These are phyloP conservation scores for Lavandula angustifolia DNA, from an alignment of 257 asterid species.

Conservation along the genomic window DNA sequence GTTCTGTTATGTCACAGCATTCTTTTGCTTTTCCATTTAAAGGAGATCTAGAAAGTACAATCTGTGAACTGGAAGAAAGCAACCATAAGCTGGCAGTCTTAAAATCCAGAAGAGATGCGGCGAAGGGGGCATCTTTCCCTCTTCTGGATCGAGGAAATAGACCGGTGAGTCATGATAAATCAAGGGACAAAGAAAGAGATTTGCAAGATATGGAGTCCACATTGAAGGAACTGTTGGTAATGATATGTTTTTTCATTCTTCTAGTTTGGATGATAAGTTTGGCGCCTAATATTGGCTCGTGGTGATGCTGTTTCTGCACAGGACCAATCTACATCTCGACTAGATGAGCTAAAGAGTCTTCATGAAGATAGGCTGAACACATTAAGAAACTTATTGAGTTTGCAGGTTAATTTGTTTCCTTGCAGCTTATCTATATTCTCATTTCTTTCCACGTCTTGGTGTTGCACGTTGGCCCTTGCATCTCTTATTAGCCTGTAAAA, in stretches of 20 bases:
- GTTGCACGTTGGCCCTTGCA: slow-evolving; percentile 29
- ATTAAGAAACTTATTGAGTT: slow-evolving; percentile 63
- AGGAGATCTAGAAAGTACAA: slow-evolving; percentile 78
- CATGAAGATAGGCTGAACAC: slow-evolving; percentile 80
- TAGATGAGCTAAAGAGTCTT: slow-evolving; percentile 70
- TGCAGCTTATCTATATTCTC: slow-evolving; percentile 22
- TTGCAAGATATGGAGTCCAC: slow-evolving; percentile 76
- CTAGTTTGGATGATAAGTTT: slow-evolving; percentile 25
- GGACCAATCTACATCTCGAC: slow-evolving; percentile 68
- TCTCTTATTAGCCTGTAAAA: slow-evolving; percentile 28
- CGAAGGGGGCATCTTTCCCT: slow-evolving; percentile 57
- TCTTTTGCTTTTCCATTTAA: slow-evolving; percentile 33
- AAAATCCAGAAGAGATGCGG: slow-evolving; percentile 67
- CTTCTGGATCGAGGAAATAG: slow-evolving; percentile 57
- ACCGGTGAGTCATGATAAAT: slow-evolving; percentile 52
- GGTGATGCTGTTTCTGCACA: slow-evolving; percentile 29
- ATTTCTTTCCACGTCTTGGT: slow-evolving; percentile 19
- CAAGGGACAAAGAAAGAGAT: slow-evolving; percentile 68
- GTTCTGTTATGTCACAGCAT: slow-evolving; percentile 17
- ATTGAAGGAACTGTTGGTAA: slow-evolving; percentile 77
- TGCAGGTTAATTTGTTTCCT: slow-evolving; percentile 62
- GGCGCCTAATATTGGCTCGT: slow-evolving; percentile 7
- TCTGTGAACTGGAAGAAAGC: slow-evolving; percentile 81
- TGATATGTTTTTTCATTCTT: slow-evolving; percentile 27
- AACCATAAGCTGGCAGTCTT: slow-evolving; percentile 66